Conservation (phyloP, 768 basidiomycete species). For the Cyclocybe aegerita region DNA sequence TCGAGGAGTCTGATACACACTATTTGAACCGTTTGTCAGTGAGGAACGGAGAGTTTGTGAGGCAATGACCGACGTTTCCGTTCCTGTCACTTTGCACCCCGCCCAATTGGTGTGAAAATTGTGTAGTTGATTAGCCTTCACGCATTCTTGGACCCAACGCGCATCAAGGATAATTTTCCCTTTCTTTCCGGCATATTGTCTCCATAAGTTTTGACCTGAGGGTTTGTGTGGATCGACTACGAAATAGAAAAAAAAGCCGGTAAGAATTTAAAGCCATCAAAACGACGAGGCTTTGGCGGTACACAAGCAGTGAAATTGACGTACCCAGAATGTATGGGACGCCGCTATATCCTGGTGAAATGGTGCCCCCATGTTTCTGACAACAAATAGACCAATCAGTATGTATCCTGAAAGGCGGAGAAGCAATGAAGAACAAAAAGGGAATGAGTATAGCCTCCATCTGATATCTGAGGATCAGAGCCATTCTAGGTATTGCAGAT, state of each 20-base stretch:
- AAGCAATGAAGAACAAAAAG: neutral
- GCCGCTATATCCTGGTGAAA: conserved; percentile 75
- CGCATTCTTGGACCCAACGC: conserved; percentile 77
- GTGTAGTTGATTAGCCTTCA: conserved; percentile 66
- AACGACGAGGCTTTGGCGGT: neutral
- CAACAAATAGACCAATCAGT: conserved; percentile 3
- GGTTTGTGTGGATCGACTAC: conserved; percentile 77
- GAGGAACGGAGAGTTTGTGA: conserved; percentile 1
- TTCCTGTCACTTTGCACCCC: conserved; percentile 77
- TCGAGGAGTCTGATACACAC: conserved; percentile 9
- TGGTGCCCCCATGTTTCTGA: conserved; percentile 76
- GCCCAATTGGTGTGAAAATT: conserved; percentile 79
- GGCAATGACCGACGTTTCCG: conserved; percentile 55
- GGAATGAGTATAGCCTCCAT: neutral
- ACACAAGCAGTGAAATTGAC: conserved; percentile 21
- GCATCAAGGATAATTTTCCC: conserved; percentile 74
- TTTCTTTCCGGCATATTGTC: conserved; percentile 79
- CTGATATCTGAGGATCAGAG: no score
- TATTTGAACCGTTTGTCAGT: neutral
- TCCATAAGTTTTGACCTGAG: conserved; percentile 79
- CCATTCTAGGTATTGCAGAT: no score
- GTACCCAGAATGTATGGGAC: conserved; percentile 79
- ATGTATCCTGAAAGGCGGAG: conserved; percentile 1
- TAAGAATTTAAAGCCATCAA: neutral
- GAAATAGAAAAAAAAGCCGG: neutral